Percentiles rank a stretch among this genome's conserved stretches.
phyloP scores from a whole-genome alignment of 176 grass and related monocot genomes.

The Hsuehochloa calcarea region DNA sequence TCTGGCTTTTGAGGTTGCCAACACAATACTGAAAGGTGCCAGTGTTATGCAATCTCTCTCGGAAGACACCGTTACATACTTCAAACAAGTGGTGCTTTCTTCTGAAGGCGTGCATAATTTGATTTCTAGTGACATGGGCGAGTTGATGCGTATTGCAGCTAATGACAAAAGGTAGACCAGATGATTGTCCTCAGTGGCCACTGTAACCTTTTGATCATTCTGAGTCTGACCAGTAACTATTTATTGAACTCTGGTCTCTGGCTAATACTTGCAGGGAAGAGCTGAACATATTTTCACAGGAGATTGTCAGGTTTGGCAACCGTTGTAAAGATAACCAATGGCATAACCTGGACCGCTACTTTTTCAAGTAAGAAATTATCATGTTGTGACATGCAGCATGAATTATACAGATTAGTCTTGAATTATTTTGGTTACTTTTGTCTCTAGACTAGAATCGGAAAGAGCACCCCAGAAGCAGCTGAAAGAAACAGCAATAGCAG shows the following conservation, averaged over 20 bases:
- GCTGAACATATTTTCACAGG: constrained; percentile 63
- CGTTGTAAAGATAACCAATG: constrained; percentile 86
- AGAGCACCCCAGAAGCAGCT: constrained; percentile 53
- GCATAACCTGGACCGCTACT: constrained; percentile 85
- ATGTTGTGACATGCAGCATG: neutral
- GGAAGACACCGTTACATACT: constrained; percentile 63
- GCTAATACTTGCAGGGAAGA: constrained; percentile 69
- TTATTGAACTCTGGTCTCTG: constrained; percentile 22
- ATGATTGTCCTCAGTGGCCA: neutral
- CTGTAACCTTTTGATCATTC: constrained; percentile 17
- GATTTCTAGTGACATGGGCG: constrained; percentile 57
- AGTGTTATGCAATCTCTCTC: constrained; percentile 85
- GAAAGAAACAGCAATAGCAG: constrained; percentile 60
- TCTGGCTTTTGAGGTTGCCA: constrained; percentile 96
- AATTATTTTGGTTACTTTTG: constrained; percentile 36
- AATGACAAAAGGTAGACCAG: constrained; percentile 74
- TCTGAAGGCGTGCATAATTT: constrained; percentile 77
- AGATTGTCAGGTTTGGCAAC: constrained; percentile 86
- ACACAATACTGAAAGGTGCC: constrained; percentile 80
- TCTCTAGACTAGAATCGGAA: constrained; percentile 80
- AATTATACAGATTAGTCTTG: neutral
- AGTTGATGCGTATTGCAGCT: constrained; percentile 62
- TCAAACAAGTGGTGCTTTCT: constrained; percentile 72
- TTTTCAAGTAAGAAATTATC: constrained; percentile 65
- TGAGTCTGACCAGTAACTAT: neutral